Evolutionary conservation across 768 basidiomycete genomes (phyloP).

Genomic region (Vararia minispora): DNA sequence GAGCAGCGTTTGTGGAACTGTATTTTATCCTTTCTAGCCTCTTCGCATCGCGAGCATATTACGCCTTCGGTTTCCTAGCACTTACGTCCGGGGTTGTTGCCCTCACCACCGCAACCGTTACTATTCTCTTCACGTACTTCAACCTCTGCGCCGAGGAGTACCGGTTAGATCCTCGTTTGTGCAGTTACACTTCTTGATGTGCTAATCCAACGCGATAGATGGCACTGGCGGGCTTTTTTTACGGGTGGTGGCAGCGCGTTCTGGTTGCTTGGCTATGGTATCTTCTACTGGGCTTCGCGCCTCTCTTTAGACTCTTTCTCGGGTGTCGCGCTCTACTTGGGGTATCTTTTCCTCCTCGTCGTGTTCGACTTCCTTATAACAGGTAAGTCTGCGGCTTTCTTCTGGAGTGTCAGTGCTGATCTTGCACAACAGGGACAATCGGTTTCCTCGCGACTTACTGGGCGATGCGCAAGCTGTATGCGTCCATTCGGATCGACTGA

Average conservation of each 20-base stretch:
- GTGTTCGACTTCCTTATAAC: slow-evolving; percentile 84
- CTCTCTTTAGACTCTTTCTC: slow-evolving; percentile 78
- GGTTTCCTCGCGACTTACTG: slow-evolving; percentile 88
- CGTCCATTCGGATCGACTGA: slow-evolving; percentile 73
- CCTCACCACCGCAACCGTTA: slow-evolving; percentile 84
- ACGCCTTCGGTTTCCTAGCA: slow-evolving; percentile 93
- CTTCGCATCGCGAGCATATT: slow-evolving; percentile 88
- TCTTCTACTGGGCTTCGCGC: slow-evolving; percentile 82
- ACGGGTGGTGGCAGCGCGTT: slow-evolving; percentile 87
- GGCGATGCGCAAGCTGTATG: slow-evolving; percentile 79
- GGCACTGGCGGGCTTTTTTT: slow-evolving; percentile 95
- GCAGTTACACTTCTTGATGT: too few relatives aligned
- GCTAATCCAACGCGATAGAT: too few relatives aligned
- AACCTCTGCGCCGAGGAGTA: slow-evolving; percentile 92
- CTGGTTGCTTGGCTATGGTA: slow-evolving; percentile 83
- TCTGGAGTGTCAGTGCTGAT: background rate
- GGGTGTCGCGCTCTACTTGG: slow-evolving; percentile 77
- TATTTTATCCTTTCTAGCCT: slow-evolving; percentile 88
- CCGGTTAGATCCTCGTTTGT: slow-evolving; percentile 34
- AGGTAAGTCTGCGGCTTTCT: slow-evolving; percentile 33
- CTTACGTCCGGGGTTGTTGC: slow-evolving; percentile 75
- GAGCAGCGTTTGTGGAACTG: slow-evolving; percentile 90
- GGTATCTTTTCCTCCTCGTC: slow-evolving; percentile 77
- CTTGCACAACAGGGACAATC: slow-evolving; percentile 56
- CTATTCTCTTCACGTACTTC: slow-evolving; percentile 86